Evolutionary conservation across 2,329 filamentous ascomycete species (phyloP), one percentile per base, ranked within the genome.

Genomic region (Fusarium verrucosum): DNA sequence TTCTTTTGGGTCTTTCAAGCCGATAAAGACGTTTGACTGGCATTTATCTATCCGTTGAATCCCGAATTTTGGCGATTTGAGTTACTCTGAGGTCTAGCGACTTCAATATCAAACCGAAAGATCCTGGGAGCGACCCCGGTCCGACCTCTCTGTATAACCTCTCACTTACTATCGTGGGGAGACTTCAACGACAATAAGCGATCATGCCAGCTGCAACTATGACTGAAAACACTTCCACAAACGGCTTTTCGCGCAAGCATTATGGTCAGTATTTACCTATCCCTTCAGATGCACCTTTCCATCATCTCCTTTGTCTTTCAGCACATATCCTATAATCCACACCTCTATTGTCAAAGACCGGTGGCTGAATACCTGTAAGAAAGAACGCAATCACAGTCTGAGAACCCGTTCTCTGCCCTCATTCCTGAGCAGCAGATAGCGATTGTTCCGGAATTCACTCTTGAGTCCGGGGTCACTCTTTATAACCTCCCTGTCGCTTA

Each of bases 361-460:
- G 79, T 83, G 75, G 76, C 87, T 89, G 84, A 89, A 87, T 85
- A 85, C 83, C 79, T 82, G 81, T 74, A 87, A 88, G 86, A 84
- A 87, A 87, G 85, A 83, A 83, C 76, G 68, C 80, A 77, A 66
- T 80, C 85, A 52, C 92, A 97, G 78, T 88, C 91, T 72, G 94
- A 97, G 81, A 99, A 98, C 79, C 94, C 94, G 26, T 98, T 94
- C 76, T 87, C 92, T 60, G 80, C 84, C 65, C 84, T 98, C 73
- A 96, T 99, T 49, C 89, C 92, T 49, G 90, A 97, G 72, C 95
- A 98, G 79, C 85, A 90, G 50, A 90, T 96, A 73, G 92, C 91
- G 55, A 87, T 95, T 60, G 87, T 99, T 52, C 94, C 95, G 3
- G 89, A 89, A 23, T 97, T 97, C 77, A 93, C 90, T 10, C 90